Evolutionary conservation across 1,284 basidiomycete genomes (phyloP).

Genomic region (Apiotrichum akiyoshidainum): DNA sequence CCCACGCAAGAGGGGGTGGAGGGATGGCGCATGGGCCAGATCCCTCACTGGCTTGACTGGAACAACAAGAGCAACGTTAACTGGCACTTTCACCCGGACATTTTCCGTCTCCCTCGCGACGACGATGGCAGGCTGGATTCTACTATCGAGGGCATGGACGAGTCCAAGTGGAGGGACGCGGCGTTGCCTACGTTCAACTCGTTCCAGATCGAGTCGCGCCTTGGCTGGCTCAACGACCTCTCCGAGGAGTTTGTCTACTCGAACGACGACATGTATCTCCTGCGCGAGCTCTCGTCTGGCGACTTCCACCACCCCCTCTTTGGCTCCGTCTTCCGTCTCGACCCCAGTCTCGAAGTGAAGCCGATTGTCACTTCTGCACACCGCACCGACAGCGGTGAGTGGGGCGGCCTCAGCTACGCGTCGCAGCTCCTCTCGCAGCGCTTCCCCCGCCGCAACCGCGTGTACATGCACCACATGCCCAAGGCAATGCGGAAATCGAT

Average conservation of each 20-base stretch:
- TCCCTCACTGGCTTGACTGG: constrained; percentile 44
- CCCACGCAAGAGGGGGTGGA: constrained; percentile 1
- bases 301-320: constrained; percentile 43
- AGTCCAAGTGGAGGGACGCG: constrained; percentile 32
- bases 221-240: constrained; percentile 34
- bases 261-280: constrained; percentile 48
- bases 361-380: constrained; percentile 23
- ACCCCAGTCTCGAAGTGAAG: constrained; percentile 28
- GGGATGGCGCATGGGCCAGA: constrained; percentile 36
- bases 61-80: constrained; percentile 20
- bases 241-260: constrained; percentile 37
- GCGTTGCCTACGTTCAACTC: constrained; percentile 42
- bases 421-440: constrained; percentile 30
- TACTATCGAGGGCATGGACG: constrained; percentile 14
- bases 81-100: constrained; percentile 43
- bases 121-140: constrained; percentile 18
- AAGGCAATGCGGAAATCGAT: constrained; percentile 31
- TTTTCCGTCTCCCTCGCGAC: constrained; percentile 38
- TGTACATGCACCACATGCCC: constrained; percentile 43
- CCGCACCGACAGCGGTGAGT: constrained; percentile 35
- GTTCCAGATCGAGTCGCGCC: constrained; percentile 39
- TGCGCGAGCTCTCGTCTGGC: constrained; percentile 23
- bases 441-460: constrained; percentile 28
- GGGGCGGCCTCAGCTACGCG: constrained; percentile 44
- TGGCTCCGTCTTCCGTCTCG: constrained; percentile 37